Base-by-base conservation (phyloP, 352 stramenopile species). In the Globisporangium apiculatum region DNA sequence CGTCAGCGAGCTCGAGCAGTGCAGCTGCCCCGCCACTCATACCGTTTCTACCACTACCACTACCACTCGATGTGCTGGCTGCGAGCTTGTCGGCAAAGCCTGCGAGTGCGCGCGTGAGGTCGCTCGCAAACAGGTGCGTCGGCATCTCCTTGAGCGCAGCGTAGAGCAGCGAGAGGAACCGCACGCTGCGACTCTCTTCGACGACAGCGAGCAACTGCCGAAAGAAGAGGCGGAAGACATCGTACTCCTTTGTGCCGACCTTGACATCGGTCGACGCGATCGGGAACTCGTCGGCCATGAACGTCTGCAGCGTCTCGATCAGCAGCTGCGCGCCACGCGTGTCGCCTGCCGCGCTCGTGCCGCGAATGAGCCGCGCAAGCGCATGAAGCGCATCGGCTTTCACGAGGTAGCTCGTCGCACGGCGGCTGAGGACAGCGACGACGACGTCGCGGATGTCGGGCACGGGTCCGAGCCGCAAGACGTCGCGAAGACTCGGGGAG, bases 221-320 rank as follows among this genome's bases (percentile, higher is more conserved):
- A 45, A 91, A 81, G 2, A 94, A 60, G 46, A 82, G 61, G 2
- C 57, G 57, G 47, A 84, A 92, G 0, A 84, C 60, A 56, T 87
- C 80, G 61, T 76, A 89, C 35, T 90, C 82, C 17, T 83, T 81
- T 5, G 82, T 81, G 1, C 73, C 76, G 41, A 55, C 57, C 5
- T 68, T 67, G 5, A 92, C 80, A 65, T 94, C 84, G 24, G 63
- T 69, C n/a, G 84, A 94, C 35, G 71, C 59, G 42, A 92, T 86
- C 5, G 82, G 84, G 56, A 94, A 91, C 41, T 91, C 79, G 31
- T 87, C 73, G 9, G 87, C 71, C 47, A 89, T 66, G 54, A 94
- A 87, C 12, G 36, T 47, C 15, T 72, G 49, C 1, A 91, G 48
- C 18, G 68, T 67, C 14, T 74, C 62, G 46, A 83, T 48, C 4